Conservation (phyloP, 257 asterid genomes). For the Verbena officinalis region DNA sequence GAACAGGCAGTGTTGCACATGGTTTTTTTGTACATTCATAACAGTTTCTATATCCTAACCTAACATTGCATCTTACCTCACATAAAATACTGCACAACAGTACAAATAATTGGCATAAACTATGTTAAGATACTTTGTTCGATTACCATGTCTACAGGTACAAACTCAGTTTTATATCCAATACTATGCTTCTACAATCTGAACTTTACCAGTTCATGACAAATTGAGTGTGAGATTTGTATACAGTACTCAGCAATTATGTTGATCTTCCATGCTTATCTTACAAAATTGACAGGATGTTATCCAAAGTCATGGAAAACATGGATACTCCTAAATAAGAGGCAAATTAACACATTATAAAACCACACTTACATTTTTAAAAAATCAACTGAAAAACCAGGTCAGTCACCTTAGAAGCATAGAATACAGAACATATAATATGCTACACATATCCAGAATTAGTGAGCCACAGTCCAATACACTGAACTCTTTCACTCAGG, state of each 20-base stretch:
- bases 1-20: background rate
- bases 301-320: background rate
- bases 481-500: background rate
- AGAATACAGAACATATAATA: conserved; percentile 7
- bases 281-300: background rate
- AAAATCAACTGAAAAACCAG: conserved; percentile 10
- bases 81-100: background rate
- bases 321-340: background rate
- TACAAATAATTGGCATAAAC: background rate
- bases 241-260: background rate
- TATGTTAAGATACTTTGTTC: background rate
- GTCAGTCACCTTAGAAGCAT: background rate
- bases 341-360: background rate
- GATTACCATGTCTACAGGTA: background rate
- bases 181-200: too few relatives aligned
- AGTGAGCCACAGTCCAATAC: background rate
- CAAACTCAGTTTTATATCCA: background rate
- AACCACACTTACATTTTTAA: background rate
- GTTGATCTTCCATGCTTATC: background rate
- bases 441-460: background rate
- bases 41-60: background rate
- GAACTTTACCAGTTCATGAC: background rate
- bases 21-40: background rate
- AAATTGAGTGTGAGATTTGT: background rate
- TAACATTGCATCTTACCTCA: background rate